phyloP scores from a whole-genome alignment of 306 rosid genomes.

The Glycyrrhiza uralensis region DNA sequence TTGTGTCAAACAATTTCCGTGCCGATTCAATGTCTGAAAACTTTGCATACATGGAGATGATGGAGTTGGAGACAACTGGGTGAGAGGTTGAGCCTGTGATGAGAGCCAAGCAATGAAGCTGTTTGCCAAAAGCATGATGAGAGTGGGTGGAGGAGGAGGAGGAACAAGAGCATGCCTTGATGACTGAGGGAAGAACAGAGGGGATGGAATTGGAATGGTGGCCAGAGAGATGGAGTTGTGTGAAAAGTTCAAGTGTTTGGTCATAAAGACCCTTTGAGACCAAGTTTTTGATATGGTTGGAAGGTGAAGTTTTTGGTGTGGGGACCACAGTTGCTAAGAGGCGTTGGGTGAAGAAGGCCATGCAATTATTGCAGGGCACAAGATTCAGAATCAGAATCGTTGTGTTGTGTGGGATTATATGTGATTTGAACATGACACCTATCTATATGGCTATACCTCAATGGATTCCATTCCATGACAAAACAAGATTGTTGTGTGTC shows the following conservation, averaged over 20 bases:
- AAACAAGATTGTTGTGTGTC: too few species aligned
- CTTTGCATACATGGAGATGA: conserved; percentile 56
- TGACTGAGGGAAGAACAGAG: conserved; percentile 55
- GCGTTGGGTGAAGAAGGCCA: conserved; percentile 22
- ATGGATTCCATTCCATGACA: too few species aligned
- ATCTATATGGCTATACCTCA: too few species aligned
- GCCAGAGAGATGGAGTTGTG: conserved; percentile 32
- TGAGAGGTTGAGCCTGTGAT: conserved; percentile 41
- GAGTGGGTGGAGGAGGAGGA: conserved; percentile 33
- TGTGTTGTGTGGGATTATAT: not conserved
- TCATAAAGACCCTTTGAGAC: conserved; percentile 41
- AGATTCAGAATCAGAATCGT: not conserved
- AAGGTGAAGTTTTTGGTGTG: conserved; percentile 22
- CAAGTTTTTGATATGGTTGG: conserved; percentile 38
- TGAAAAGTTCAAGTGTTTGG: conserved; percentile 44
- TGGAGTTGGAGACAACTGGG: conserved; percentile 51
- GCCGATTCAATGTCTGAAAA: conserved; percentile 32
- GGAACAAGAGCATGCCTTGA: conserved; percentile 66
- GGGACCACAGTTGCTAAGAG: conserved; percentile 2
- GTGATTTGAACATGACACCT: too few species aligned
- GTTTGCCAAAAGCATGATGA: conserved; percentile 36
- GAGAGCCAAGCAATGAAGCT: conserved; percentile 54
- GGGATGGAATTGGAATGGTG: conserved; percentile 24
- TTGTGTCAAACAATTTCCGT: conserved; percentile 54
- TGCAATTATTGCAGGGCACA: not conserved